A percentile compares a stretch with the other conserved stretches of the same genome.
Conservation (phyloP, 805 yeast species). For the Komagataella kurtzmanii region DNA sequence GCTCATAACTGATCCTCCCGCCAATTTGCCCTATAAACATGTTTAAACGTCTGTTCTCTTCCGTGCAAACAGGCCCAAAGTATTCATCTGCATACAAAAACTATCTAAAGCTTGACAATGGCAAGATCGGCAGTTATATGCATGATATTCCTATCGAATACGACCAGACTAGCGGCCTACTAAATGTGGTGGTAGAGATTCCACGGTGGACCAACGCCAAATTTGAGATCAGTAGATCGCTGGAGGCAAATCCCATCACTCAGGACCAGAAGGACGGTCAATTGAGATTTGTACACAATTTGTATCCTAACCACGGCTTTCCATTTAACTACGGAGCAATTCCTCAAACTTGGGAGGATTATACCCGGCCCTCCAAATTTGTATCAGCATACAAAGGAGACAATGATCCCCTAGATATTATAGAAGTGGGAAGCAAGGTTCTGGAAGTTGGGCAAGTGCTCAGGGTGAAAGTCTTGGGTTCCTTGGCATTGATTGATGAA, state of each 20-base stretch:
- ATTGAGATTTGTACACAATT: conserved; percentile 62
- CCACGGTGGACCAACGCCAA: conserved; percentile 79
- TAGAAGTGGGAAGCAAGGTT: conserved; percentile 64
- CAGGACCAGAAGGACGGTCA: conserved; percentile 72
- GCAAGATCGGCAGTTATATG: conserved; percentile 45
- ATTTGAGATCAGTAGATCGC: conserved; percentile 54
- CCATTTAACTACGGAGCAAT: conserved; percentile 82
- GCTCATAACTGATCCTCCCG: not conserved
- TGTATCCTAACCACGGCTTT: conserved; percentile 76
- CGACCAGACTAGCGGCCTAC: conserved; percentile 25
- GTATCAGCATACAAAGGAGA: conserved; percentile 51
- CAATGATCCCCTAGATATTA: conserved; percentile 89
- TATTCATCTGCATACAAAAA: conserved; percentile 25
- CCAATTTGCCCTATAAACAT: not conserved
- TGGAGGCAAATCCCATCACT: conserved; percentile 58
- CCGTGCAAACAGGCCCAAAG: conserved; percentile 21
- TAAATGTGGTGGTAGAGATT: conserved; percentile 62
- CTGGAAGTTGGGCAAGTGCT: conserved; percentile 36
- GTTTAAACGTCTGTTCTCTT: conserved; percentile 5
- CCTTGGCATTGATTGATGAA: conserved; percentile 73
- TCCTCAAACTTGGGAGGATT: conserved; percentile 94
- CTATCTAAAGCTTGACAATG: conserved; percentile 27
- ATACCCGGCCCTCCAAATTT: conserved; percentile 34
- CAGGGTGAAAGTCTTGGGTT: conserved; percentile 60
- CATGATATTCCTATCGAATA: conserved; percentile 58